Evolutionary conservation across 306 rosid species (phyloP).

Genomic region (Cicer judaicum): DNA sequence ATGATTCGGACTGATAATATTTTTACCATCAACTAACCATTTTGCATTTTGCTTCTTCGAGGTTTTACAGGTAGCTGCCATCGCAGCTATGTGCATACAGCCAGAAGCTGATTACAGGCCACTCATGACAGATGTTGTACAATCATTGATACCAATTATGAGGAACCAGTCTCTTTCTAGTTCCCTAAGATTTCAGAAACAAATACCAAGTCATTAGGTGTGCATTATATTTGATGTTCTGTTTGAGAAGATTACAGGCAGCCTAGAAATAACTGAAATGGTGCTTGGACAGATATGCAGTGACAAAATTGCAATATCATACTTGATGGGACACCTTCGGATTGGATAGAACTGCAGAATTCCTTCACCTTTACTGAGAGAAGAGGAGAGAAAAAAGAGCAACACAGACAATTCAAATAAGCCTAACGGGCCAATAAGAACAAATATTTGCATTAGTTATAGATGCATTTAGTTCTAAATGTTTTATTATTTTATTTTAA

Average conservation of each 20-base stretch:
- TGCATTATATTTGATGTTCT: constrained; percentile 22
- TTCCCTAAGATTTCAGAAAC: constrained; percentile 69
- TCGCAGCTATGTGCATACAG: constrained; percentile 99
- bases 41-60: constrained; percentile 17
- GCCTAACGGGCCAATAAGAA: constrained; percentile 7
- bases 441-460: constrained; percentile 20
- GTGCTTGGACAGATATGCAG: constrained; percentile 31
- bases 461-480: constrained; percentile 18
- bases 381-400: constrained; percentile 19
- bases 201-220: constrained; percentile 42
- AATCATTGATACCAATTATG: constrained; percentile 80
- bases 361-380: constrained; percentile 21
- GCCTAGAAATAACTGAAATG: constrained; percentile 25
- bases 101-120: constrained; percentile 98
- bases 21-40: constrained; percentile 21
- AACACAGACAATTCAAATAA: neutral
- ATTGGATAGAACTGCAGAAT: constrained; percentile 7
- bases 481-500: neutral
- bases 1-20: constrained; percentile 5
- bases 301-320: constrained; percentile 19
- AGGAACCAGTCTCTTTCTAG: constrained; percentile 55
- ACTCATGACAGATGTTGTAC: constrained; percentile 90
- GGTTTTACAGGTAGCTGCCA: constrained; percentile 73
- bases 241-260: constrained; percentile 31
- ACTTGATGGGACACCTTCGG: constrained; percentile 19